Base-by-base conservation (phyloP, 2,329 filamentous ascomycete genomes). In the Aspergillus japonicus region DNA sequence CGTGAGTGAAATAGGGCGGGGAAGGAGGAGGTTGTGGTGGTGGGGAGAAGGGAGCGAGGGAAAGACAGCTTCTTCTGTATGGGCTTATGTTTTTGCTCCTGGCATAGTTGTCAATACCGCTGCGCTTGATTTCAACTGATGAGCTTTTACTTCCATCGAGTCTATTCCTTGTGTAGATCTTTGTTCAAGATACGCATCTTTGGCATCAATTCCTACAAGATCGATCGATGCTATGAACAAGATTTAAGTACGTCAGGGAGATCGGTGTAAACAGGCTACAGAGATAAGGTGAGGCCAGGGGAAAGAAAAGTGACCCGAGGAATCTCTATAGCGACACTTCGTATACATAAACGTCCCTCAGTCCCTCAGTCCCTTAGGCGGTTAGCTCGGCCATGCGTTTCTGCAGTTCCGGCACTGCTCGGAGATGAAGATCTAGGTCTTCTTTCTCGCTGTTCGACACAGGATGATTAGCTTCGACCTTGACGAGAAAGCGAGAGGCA, bases 361-460 rank as follows among this genome's bases (percentile, higher is more conserved):
- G 21, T 21, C 21, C 33, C 33, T 8, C 1, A 29, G 5, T 44
- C 39, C 4, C 4, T 44, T 4, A 62, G 33, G 81, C 81, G 57
- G 83, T 90, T 75, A 98, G 78, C 78, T 98, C 94, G 16, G 83
- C 86, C 72, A 98, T 87, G 57, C 95, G 84, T 74, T 89, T 88
- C 82, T 97, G 89, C 65, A 96, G 84, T 71, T 96, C 94, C 0
- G 92, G 92, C 8, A 98, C 90, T 64, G 92, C 89, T 61, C 95
- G 83, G 54, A 99, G 78, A 74, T 91, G 85, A 53, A 96, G 81
- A 61, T 98, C 94, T 48, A 98, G 82, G 66, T 98, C 94, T 73
- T 99, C 95, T 76, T 90, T 96, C 82, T 98, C 95, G 77, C 83
- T 85, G 55, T 63, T 8, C 39, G 2, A 14, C 11, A 19, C 5